Evolutionary conservation across 1,284 basidiomycete species (phyloP).

Genomic region (Fomitopsis schrenkii): DNA sequence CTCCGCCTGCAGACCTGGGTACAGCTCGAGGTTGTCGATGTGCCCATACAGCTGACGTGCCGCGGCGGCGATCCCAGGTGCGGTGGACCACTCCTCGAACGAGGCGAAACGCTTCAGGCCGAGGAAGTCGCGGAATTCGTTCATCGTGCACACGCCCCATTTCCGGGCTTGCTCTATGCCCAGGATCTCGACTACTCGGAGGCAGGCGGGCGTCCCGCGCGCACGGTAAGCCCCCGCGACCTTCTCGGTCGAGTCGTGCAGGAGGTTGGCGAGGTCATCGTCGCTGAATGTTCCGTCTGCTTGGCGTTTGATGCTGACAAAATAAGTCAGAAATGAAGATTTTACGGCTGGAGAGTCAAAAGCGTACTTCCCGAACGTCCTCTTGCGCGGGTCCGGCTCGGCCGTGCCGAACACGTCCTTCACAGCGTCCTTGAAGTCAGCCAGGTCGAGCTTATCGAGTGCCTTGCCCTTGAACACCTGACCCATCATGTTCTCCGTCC

Average conservation of each 20-base stretch:
- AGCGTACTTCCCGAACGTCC: slow-evolving; percentile 38
- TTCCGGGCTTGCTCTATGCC: slow-evolving; percentile 64
- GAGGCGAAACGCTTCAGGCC: slow-evolving; percentile 38
- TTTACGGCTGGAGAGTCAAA: slow-evolving; percentile 15
- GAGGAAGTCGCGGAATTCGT: slow-evolving; percentile 62
- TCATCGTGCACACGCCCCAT: slow-evolving; percentile 73
- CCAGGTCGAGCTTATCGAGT: slow-evolving; percentile 32
- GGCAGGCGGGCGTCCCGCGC: slow-evolving; percentile 64
- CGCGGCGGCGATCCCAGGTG: slow-evolving; percentile 59
- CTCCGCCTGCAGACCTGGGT: slow-evolving; percentile 62
- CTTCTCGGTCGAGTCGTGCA: slow-evolving; percentile 64
- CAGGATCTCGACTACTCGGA: slow-evolving; percentile 72
- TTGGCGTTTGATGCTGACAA: slow-evolving; percentile 48
- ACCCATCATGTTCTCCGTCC: slow-evolving; percentile 42
- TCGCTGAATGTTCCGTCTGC: slow-evolving; percentile 60
- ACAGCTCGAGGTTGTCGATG: slow-evolving; percentile 74
- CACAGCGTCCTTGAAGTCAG: slow-evolving; percentile 40
- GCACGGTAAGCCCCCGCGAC: slow-evolving; percentile 73
- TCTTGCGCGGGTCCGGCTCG: slow-evolving; percentile 15
- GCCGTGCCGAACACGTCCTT: slow-evolving; percentile 13
- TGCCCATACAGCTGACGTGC: slow-evolving; percentile 70
- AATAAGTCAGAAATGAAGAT: neutral
- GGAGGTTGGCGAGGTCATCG: slow-evolving; percentile 29
- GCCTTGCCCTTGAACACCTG: slow-evolving; percentile 13
- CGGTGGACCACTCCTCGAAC: slow-evolving; percentile 75